These are phyloP conservation scores for Pseudogymnoascus sp. DNA, from an alignment of 2,329 filamentous ascomycete genomes.

Conservation along the genomic window DNA sequence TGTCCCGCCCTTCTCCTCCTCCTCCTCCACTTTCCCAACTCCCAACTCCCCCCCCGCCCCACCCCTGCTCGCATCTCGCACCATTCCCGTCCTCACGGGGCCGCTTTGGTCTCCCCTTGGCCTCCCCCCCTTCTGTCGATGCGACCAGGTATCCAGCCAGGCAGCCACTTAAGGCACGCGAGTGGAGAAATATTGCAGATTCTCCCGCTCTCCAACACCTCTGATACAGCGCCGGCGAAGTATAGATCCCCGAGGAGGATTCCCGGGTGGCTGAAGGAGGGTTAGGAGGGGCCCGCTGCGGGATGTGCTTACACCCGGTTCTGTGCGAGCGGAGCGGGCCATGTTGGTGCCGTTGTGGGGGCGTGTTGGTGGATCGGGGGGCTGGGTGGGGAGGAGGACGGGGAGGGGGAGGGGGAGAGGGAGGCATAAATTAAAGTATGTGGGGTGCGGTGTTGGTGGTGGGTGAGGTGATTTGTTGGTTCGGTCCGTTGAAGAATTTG, in stretches of 20 bases:
- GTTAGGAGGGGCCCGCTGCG: neutral
- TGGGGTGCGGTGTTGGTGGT: neutral
- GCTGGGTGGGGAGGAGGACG: neutral
- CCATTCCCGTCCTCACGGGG: neutral
- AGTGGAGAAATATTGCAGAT: neutral
- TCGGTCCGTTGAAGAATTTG: neutral
- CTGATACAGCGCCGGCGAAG: neutral
- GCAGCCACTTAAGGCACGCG: neutral
- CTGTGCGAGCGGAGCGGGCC: neutral
- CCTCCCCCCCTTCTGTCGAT: neutral
- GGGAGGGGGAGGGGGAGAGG: neutral
- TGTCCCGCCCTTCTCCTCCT: neutral
- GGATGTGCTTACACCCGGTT: neutral
- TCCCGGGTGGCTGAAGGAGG: neutral
- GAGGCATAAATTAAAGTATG: slow-evolving; percentile 4
- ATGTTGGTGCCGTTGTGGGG: neutral
- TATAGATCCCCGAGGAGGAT: neutral
- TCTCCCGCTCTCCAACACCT: neutral
- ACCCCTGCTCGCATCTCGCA: neutral
- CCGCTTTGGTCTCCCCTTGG: neutral
- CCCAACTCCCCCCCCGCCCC: neutral
- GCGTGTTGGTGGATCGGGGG: neutral
- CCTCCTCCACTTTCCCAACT: neutral
- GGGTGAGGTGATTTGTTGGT: neutral
- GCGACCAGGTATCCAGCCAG: neutral